A percentile compares a stretch with the other conserved stretches of the same genome.
These are phyloP conservation scores for Grigorovia jiainica DNA, from an alignment of 805 yeast genomes.

Conservation along the genomic window DNA sequence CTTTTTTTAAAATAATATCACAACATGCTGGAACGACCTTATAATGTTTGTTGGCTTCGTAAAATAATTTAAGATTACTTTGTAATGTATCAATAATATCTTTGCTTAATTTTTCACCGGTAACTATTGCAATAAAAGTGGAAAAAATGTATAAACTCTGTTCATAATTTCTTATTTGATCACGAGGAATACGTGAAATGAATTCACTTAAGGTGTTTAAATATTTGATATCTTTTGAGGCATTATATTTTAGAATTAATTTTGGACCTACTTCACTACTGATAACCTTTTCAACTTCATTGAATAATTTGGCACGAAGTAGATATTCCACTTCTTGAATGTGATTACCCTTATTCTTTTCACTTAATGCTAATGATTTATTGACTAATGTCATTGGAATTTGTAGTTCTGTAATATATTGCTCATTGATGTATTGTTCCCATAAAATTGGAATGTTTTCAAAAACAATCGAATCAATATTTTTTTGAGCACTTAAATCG, in stretches of 20 bases:
- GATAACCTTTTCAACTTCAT: constrained; percentile 55
- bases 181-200: constrained; percentile 35
- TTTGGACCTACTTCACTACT: constrained; percentile 60
- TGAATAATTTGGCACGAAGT: constrained; percentile 49
- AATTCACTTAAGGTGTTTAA: constrained; percentile 30
- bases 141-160: constrained; percentile 51
- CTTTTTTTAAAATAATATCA: constrained; percentile 33
- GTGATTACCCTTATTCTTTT: constrained; percentile 40
- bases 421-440: neutral
- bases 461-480: constrained; percentile 29
- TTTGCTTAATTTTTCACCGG: constrained; percentile 15
- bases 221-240: constrained; percentile 32
- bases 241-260: constrained; percentile 32
- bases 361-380: constrained; percentile 52
- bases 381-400: constrained; percentile 42
- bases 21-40: constrained; percentile 38
- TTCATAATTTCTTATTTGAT: constrained; percentile 39
- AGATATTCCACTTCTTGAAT: constrained; percentile 54
- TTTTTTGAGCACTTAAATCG: constrained; percentile 36
- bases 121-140: constrained; percentile 35
- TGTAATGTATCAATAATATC: constrained; percentile 33
- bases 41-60: constrained; percentile 23
- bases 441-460: constrained; percentile 18
- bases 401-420: constrained; percentile 30
- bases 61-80: constrained; percentile 36